Percentiles rank a stretch among this genome's conserved stretches.
phyloP scores from a whole-genome alignment of 768 basidiomycete species.

The Termitomyces sp. region DNA sequence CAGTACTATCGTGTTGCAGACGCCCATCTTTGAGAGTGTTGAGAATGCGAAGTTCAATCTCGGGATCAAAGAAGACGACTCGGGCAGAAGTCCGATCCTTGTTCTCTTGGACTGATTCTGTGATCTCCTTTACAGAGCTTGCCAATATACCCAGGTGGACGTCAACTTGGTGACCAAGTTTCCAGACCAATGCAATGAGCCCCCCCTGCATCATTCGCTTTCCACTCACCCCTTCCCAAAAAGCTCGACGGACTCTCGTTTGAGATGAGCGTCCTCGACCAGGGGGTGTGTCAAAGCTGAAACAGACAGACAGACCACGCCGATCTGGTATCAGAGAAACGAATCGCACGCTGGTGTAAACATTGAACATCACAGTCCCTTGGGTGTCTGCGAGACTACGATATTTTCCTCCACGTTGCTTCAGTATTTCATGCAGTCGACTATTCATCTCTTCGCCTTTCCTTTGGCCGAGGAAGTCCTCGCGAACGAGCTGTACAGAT shows the following conservation, averaged over 20 bases:
- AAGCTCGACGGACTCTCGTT: slow-evolving; percentile 34
- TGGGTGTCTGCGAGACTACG: slow-evolving; percentile 31
- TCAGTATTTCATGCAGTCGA: slow-evolving; percentile 38
- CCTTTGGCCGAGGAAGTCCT: slow-evolving; percentile 30
- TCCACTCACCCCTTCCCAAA: slow-evolving; percentile 57
- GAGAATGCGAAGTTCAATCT: slow-evolving; percentile 43
- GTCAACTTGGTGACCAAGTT: slow-evolving; percentile 21
- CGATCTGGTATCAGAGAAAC: slow-evolving; percentile 38
- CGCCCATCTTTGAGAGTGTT: slow-evolving; percentile 18
- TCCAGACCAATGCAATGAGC: slow-evolving; percentile 57
- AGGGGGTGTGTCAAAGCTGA: slow-evolving; percentile 49
- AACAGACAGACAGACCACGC: slow-evolving; percentile 42
- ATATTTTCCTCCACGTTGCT: slow-evolving; percentile 55
- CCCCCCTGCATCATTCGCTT: slow-evolving; percentile 57
- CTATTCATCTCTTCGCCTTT: slow-evolving; percentile 20
- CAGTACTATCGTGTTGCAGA: slow-evolving; percentile 14
- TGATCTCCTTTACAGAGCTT: slow-evolving; percentile 37
- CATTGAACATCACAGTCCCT: slow-evolving; percentile 53
- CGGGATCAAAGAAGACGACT: slow-evolving; percentile 59
- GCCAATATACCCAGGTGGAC: slow-evolving; percentile 52
- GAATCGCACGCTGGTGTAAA: slow-evolving; percentile 53
- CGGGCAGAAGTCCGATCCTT: slow-evolving; percentile 35
- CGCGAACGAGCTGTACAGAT: slow-evolving; percentile 41
- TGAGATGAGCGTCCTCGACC: slow-evolving; percentile 41
- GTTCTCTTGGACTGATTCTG: slow-evolving; percentile 31